Conservation (phyloP, 192 early-diverging fungal genomes). For the Allomyces javanicus region DNA sequence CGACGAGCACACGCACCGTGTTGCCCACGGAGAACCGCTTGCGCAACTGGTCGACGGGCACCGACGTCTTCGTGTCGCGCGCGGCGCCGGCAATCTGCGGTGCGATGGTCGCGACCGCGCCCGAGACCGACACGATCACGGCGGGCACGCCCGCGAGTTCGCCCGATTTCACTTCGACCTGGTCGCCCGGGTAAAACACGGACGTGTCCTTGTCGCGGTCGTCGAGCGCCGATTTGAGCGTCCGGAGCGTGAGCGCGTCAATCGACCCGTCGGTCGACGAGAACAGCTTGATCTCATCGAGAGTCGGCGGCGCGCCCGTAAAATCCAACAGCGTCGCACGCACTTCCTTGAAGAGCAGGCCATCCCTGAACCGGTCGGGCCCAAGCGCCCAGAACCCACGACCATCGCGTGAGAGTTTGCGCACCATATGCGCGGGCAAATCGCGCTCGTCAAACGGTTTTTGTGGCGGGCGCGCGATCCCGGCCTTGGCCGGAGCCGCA, state of each 20-base stretch:
- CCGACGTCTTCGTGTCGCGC: constrained; percentile 24
- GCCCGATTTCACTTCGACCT: constrained; percentile 67
- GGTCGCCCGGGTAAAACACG: constrained; percentile 52
- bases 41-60: constrained; percentile 48
- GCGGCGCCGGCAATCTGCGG: constrained; percentile 35
- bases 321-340: constrained; percentile 15
- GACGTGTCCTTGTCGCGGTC: background rate
- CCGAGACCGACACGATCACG: constrained; percentile 49
- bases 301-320: constrained; percentile 14
- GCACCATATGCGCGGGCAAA: background rate
- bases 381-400: constrained; percentile 32
- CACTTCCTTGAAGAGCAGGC: constrained; percentile 70
- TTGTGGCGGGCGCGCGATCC: constrained; percentile 36
- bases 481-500: constrained; percentile 16
- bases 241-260: constrained; percentile 7
- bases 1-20: constrained; percentile 81
- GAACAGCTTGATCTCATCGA: constrained; percentile 83
- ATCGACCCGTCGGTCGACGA: constrained; percentile 23
- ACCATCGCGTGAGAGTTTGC: background rate
- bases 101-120: constrained; percentile 47
- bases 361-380: constrained; percentile 41
- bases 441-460: constrained; percentile 56
- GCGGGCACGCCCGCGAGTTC: constrained; percentile 61
- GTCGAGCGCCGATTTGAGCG: constrained; percentile 15
- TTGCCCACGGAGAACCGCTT: constrained; percentile 86